Evolutionary conservation across 495 filamentous ascomycete species (phyloP).

Genomic region (Viridothelium virens): DNA sequence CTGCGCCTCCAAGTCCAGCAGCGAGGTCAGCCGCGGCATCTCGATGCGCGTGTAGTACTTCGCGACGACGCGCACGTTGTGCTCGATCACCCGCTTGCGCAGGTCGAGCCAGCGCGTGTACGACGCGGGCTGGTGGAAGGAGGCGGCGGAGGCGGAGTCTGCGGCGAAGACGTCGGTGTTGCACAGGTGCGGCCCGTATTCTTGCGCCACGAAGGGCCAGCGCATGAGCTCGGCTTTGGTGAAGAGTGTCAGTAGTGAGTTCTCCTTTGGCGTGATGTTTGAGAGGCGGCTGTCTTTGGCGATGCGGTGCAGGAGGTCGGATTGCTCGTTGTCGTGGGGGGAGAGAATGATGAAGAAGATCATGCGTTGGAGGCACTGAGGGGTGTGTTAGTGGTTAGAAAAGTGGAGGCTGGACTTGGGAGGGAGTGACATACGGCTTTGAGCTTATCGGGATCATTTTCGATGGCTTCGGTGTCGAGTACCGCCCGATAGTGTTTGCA

Average conservation of each 20-base stretch:
- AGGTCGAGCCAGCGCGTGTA: constrained; percentile 77
- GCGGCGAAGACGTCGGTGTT: constrained; percentile 80
- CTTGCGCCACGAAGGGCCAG: constrained; percentile 83
- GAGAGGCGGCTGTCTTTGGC: constrained; percentile 52
- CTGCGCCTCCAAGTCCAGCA: constrained; percentile 84
- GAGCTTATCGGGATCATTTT: constrained; percentile 78
- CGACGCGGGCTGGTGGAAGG: constrained; percentile 64
- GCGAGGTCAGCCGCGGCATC: constrained; percentile 76
- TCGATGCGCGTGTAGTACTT: constrained; percentile 98
- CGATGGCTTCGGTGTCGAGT: constrained; percentile 86
- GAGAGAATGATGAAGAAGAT: constrained; percentile 96
- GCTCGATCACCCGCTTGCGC: constrained; percentile 95
- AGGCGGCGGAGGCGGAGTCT: constrained; percentile 22
- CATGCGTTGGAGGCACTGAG: constrained; percentile 77
- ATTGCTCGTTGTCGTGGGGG: constrained; percentile 97
- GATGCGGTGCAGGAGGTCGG: constrained; percentile 90
- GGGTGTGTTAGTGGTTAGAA: constrained; percentile 27
- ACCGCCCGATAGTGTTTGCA: constrained; percentile 98
- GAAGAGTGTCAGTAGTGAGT: constrained; percentile 80
- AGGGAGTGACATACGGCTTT: constrained; percentile 55
- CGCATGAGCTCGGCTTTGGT: constrained; percentile 96
- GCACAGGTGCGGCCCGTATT: constrained; percentile 83
- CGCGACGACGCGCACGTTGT: constrained; percentile 94
- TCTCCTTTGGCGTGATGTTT: constrained; percentile 60
- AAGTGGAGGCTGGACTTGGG: not conserved